Conservation (phyloP, 345 rosid genomes). For the Ricinus communis region DNA sequence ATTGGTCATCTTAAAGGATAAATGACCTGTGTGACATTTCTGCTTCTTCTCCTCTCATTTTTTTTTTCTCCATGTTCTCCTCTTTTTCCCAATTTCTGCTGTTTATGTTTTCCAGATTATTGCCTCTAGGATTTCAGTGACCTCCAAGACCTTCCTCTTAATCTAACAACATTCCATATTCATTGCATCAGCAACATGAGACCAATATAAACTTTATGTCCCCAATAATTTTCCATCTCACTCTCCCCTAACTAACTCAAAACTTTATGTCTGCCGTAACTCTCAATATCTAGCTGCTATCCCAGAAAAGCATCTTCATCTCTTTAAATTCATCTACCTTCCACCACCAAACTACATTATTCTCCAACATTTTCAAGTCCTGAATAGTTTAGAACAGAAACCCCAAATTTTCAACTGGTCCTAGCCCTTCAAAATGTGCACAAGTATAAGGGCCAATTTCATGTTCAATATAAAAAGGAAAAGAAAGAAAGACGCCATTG, state of each 20-base stretch:
- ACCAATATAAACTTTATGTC: neutral
- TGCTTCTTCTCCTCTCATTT: neutral
- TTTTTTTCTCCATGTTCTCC: too few relatives aligned
- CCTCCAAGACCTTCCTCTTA: neutral
- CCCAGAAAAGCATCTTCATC: neutral
- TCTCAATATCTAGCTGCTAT: neutral
- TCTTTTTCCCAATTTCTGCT: neutral
- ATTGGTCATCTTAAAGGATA: neutral
- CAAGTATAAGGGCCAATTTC: neutral
- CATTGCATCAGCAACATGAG: neutral
- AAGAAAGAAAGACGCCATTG: too few relatives aligned
- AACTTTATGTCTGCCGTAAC: neutral
- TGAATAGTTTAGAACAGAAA: neutral
- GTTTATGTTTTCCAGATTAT: neutral
- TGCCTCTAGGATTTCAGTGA: neutral
- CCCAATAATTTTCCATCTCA: neutral
- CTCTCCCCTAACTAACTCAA: neutral
- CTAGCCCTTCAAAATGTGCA: neutral
- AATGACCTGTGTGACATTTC: too few relatives aligned
- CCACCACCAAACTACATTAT: neutral
- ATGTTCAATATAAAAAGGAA: too few relatives aligned
- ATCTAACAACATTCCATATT: neutral
- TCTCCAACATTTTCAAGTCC: conserved; percentile 1
- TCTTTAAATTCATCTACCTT: neutral
- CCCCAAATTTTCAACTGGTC: neutral